Percentiles rank a stretch among this genome's conserved stretches.
Evolutionary conservation across 1,139 yeast species (phyloP).

Genomic region (Pichia sp.): DNA sequence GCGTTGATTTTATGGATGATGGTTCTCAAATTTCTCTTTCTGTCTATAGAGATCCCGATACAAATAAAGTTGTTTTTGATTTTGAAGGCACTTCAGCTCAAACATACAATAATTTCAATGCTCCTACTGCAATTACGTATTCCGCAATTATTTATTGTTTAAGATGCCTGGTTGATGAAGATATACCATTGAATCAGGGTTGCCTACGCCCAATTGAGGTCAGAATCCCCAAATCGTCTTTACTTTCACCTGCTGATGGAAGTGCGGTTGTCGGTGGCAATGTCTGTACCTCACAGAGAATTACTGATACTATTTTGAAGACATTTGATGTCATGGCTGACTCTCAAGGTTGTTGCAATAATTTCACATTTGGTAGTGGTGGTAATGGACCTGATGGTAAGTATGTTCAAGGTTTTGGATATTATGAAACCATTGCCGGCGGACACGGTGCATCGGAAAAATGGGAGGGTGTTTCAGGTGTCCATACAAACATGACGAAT

Average conservation of each 20-base stretch:
- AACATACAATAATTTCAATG: constrained; percentile 41
- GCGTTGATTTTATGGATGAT: constrained; percentile 57
- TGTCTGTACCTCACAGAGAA: constrained; percentile 45
- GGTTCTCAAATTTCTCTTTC: constrained; percentile 49
- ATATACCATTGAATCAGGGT: constrained; percentile 46
- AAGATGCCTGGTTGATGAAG: constrained; percentile 42
- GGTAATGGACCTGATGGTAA: constrained; percentile 32
- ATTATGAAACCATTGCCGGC: constrained; percentile 46
- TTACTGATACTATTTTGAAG: constrained; percentile 40
- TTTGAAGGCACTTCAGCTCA: constrained; percentile 49
- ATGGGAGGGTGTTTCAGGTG: constrained; percentile 39
- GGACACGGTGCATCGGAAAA: constrained; percentile 43
- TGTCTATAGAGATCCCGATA: constrained; percentile 38
- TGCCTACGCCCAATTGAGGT: constrained; percentile 41
- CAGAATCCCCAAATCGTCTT: constrained; percentile 37
- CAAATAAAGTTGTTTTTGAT: constrained; percentile 46
- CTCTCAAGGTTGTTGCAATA: constrained; percentile 44
- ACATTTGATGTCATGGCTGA: constrained; percentile 43
- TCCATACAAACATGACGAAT: constrained; percentile 46
- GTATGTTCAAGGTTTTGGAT: constrained; percentile 42
- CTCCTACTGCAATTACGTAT: constrained; percentile 42
- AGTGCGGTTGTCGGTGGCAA: constrained; percentile 49
- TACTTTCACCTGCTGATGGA: constrained; percentile 40
- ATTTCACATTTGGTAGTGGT: constrained; percentile 44
- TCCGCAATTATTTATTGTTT: constrained; percentile 43